Conservation (phyloP, 257 asterid genomes). For the Verbena officinalis region DNA sequence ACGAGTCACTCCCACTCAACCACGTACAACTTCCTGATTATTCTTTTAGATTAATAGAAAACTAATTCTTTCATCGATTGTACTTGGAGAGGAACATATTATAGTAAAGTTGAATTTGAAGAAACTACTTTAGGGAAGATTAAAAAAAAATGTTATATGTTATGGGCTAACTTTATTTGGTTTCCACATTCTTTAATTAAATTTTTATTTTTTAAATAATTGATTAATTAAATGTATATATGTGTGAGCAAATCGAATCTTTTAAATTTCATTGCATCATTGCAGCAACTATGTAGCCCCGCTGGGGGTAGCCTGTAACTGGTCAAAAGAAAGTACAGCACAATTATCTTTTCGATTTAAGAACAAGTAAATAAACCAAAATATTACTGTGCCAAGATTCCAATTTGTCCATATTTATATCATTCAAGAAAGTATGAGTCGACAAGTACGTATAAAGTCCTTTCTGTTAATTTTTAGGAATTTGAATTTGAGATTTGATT, state of each 20-base stretch:
- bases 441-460: no score
- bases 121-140: neutral
- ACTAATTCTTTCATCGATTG: no score
- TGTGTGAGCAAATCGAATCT: slow-evolving; percentile 24
- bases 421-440: neutral
- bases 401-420: slow-evolving; percentile 4
- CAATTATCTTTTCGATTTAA: neutral
- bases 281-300: slow-evolving; percentile 22
- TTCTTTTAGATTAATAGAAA: no score
- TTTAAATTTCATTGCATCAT: slow-evolving; percentile 27
- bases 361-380: neutral
- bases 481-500: no score
- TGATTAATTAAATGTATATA: neutral
- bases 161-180: neutral
- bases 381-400: slow-evolving; percentile 12
- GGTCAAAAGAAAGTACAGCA: slow-evolving; percentile 24
- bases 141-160: no score
- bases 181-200: no score
- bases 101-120: neutral
- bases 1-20: no score
- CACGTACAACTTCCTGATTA: no score
- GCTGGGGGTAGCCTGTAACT: neutral
- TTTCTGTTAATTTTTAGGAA: no score
- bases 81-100: no score
- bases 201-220: no score